Base-by-base conservation (phyloP, 805 yeast genomes). In the Wickerhamiella siamensis region DNA sequence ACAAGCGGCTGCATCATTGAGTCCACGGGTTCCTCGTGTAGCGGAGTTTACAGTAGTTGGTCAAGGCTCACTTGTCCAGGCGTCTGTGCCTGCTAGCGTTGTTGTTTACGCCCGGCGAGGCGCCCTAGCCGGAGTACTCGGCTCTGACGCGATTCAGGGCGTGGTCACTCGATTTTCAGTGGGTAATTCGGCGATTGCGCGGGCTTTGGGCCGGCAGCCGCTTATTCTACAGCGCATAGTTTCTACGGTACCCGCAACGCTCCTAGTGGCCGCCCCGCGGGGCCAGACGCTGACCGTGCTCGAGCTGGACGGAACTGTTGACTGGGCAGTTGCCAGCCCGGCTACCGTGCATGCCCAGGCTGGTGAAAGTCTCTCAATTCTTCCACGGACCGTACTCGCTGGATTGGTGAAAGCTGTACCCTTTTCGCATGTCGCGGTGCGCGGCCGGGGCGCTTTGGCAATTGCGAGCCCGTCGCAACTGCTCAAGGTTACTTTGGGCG, bases 41-140 rank as follows among this genome's bases (percentile, higher is more conserved):
- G 43, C 54, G 14, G 29, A 41, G 18, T 46, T 52, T 43, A 39
- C 31, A 16, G 48, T 46, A 14, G 33, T 51, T 15, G 54, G 91
- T 83, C 96, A 97, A 83, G 59, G 80, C 82, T 55, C 81, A 77
- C 64, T 91, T 84, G 66, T 91, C 94, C 56, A 91, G 67, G 61
- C 88, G 82, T 64, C 84, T 68, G 51, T 91, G 67, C 97, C 55
- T 31, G 45, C 56, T 21, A 44, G 51, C 18, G 40, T 43, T 10
- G 48, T 43, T 37, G 42, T 52, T 4, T 31, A 27, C 5, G 51
- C 54, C 9, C 44, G 43, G 22, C 45, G 55, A 16, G 46, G 47
- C 33, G 37, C 42, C 10, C 48, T 52, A 15, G 34, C 48, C 4
- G 56, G 52, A 19, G 41, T 51, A 5, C 37, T 52, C 18, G 51